Percentiles rank a stretch among this genome's conserved stretches.
Conservation (phyloP, 1,284 basidiomycete species). For the Sanghuangporus sanghuang region DNA sequence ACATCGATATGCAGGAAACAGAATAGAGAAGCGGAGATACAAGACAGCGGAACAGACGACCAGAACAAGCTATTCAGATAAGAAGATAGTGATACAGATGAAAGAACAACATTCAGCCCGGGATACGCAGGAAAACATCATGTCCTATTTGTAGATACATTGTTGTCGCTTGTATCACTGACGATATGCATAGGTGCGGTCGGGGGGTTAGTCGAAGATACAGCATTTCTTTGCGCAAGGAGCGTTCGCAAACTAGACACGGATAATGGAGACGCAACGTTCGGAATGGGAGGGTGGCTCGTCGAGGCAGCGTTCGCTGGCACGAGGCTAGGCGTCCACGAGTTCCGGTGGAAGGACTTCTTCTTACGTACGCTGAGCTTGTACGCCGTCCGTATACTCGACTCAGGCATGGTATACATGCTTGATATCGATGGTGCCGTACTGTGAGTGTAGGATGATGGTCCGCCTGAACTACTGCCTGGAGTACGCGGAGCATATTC, state of each 20-base stretch:
- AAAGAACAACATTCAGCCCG: not conserved
- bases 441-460: constrained; percentile 8
- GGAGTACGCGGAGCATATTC: constrained; percentile 4
- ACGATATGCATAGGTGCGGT: not conserved
- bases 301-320: not conserved
- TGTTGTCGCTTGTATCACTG: not conserved
- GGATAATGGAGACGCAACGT: not conserved
- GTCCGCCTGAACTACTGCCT: not conserved
- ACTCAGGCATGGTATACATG: constrained; percentile 22
- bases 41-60: not conserved
- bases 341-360: constrained; percentile 48
- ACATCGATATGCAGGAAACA: not conserved
- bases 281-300: not conserved
- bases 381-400: constrained; percentile 52
- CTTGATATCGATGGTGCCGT: constrained; percentile 25
- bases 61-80: not conserved
- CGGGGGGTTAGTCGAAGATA: not conserved
- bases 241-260: not conserved
- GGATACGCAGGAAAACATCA: not conserved
- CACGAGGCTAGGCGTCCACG: constrained; percentile 36
- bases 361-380: constrained; percentile 50
- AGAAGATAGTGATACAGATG: not conserved
- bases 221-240: not conserved
- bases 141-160: not conserved
- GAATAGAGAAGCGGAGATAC: not conserved